Percentiles rank a stretch among this genome's conserved stretches.
These are phyloP conservation scores for Puccinia sorghi DNA, from an alignment of 1,284 basidiomycete genomes.

Conservation along the genomic window DNA sequence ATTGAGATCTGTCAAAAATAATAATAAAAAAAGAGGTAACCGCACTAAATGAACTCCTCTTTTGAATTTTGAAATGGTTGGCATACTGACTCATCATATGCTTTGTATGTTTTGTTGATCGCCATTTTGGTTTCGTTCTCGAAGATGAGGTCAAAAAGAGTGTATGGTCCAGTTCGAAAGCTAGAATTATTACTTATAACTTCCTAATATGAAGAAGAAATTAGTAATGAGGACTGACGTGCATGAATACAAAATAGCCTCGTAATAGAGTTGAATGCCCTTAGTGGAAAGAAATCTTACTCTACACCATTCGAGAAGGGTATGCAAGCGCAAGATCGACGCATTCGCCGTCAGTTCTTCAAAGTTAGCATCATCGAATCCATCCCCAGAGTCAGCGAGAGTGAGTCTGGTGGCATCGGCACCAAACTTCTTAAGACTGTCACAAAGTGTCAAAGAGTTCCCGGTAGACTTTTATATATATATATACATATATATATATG, in stretches of 20 bases:
- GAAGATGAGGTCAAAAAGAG: constrained; percentile 74
- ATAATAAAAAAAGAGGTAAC: background rate
- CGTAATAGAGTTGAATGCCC: background rate
- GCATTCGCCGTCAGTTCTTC: constrained; percentile 99
- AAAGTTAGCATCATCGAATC: constrained; percentile 96
- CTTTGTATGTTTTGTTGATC: constrained; percentile 74
- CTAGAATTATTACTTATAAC: constrained; percentile 28
- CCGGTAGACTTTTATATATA: constrained; percentile 75
- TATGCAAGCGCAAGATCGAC: constrained; percentile 91
- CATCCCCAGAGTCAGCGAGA: constrained; percentile 95
- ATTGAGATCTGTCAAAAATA: constrained; percentile 69
- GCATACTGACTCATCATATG: constrained; percentile 72
- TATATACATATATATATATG: background rate
- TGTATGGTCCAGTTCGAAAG: constrained; percentile 64
- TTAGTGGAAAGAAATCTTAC: constrained; percentile 62
- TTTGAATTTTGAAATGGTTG: background rate
- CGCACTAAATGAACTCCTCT: background rate
- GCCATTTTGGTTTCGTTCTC: constrained; percentile 87
- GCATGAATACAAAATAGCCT: background rate
- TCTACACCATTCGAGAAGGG: constrained; percentile 87
- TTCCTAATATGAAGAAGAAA: constrained; percentile 17
- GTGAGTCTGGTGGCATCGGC: constrained; percentile 88
- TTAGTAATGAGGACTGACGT: background rate
- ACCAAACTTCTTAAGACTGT: constrained; percentile 81
- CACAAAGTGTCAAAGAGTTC: constrained; percentile 76